Evolutionary conservation across 2,329 filamentous ascomycete species (phyloP).

Genomic region (Rosellinia necatrix): DNA sequence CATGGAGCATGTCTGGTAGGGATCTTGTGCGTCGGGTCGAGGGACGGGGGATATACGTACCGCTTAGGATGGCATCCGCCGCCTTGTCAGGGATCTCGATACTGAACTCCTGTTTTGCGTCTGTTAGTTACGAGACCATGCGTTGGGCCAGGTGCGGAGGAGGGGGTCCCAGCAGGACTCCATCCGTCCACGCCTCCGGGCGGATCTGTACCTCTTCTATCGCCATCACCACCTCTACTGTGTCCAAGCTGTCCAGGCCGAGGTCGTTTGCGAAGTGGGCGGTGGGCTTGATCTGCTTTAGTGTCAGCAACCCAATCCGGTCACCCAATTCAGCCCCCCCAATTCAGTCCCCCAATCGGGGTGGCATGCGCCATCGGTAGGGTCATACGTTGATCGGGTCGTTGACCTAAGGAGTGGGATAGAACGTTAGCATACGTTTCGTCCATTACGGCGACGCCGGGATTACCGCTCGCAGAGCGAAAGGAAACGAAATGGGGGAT

Average conservation of each 20-base stretch:
- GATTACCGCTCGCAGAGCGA: background rate
- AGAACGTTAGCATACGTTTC: conserved; percentile 32
- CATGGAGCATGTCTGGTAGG: conserved; percentile 3
- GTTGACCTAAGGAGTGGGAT: conserved; percentile 66
- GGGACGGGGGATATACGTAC: conserved; percentile 58
- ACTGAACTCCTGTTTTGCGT: conserved; percentile 62
- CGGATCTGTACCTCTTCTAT: conserved; percentile 85
- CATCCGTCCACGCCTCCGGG: background rate
- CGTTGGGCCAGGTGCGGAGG: background rate
- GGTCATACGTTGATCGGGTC: conserved; percentile 64
- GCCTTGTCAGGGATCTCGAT: conserved; percentile 99
- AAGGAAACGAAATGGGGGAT: too few species aligned
- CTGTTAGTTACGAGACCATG: conserved; percentile 30
- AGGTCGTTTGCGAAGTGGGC: conserved; percentile 98
- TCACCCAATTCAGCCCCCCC: too few species aligned
- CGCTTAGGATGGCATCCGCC: conserved; percentile 89
- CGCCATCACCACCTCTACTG: conserved; percentile 99
- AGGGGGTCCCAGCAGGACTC: conserved; percentile 16
- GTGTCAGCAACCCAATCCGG: conserved; percentile 24
- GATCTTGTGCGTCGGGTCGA: too few species aligned
- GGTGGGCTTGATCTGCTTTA: conserved; percentile 73
- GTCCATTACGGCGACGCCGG: background rate
- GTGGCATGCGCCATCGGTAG: background rate
- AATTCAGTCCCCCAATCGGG: too few species aligned
- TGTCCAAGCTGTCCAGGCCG: conserved; percentile 94